Percentiles rank a stretch among this genome's conserved stretches.
Conservation (phyloP, 2,329 filamentous ascomycete genomes). For the Aspergillus sp. region DNA sequence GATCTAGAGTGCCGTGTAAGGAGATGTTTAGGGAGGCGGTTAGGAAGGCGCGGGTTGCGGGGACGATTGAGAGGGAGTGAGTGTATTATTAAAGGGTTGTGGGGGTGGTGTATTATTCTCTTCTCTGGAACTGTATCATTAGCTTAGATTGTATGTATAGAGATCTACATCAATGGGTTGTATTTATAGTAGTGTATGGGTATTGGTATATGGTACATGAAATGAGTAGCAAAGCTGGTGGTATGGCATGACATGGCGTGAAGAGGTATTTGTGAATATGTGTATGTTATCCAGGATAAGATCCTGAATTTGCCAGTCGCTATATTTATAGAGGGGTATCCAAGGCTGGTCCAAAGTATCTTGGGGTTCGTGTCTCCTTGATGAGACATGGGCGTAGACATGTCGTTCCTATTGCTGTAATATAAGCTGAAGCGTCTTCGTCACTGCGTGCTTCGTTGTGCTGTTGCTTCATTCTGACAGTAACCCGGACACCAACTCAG, state of each 20-base stretch:
- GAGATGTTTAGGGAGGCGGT: slow-evolving; percentile 65
- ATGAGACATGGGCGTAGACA: too few relatives aligned
- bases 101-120: not conserved
- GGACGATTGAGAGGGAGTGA: slow-evolving; percentile 1
- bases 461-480: not conserved
- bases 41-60: slow-evolving; percentile 28
- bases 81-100: not conserved
- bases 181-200: not conserved
- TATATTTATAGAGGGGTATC: not conserved
- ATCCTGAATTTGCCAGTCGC: not conserved
- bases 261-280: not conserved
- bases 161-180: not conserved
- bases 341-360: too few relatives aligned
- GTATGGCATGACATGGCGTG: not conserved
- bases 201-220: not conserved
- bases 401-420: not conserved
- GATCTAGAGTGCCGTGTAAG: slow-evolving; percentile 77
- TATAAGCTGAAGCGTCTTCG: not conserved
- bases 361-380: too few relatives aligned
- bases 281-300: too few relatives aligned
- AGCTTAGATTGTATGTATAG: not conserved
- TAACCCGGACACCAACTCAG: not conserved
- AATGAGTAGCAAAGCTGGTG: not conserved
- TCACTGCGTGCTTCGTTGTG: not conserved
- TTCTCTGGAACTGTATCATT: not conserved